Evolutionary conservation across 257 asterid species (phyloP), one percentile per base, ranked within the genome.

Genomic region (Rehmannia glutinosa): DNA sequence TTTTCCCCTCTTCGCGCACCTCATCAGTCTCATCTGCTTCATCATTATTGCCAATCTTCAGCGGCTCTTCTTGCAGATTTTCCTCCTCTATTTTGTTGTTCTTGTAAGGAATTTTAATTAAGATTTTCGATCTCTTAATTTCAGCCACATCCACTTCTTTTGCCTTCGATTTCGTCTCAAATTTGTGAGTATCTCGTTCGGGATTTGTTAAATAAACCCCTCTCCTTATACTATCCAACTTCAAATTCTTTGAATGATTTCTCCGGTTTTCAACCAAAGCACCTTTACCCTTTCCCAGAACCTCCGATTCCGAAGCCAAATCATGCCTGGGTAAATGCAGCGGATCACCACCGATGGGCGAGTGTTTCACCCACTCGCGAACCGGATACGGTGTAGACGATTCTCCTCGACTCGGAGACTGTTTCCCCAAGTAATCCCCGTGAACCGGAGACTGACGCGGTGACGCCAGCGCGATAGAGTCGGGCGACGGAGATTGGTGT

Each of bases 91-190:
- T 2, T 73, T 73, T 81, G 80, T 53, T 71, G 77, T n/a, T 66
- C 69, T 67, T 79, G 77, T 56, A 61, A 49, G 84, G 84, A 49
- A 82, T 36, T 62, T 74, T 82, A 27, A 82, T 79, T 45, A 79
- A 12, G 75, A 79, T 64, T 68, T 79, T 82, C 43, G 84, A 79
- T 79, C 58, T 75, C 71, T 75, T 73, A 7, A 21, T 39, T 59
- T 32, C 73, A 42, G 67, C 38, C 23, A 19, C 68, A 21, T 75
- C 83, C 54, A 10, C 71, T 16, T 78, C 83, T 62, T 63, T 73
- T 15, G 63, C 67, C 62, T 43, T 66, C 23, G 70, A 67, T 71
- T 75, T 81, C 19, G 62, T 45, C 69, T 73, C 81, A 5, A 56
- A 50, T 63, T 70, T 73, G 62, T 66, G 73, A 16, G 47, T 6